phyloP scores from a whole-genome alignment of 2,329 filamentous ascomycete genomes.

The Aureobasidium sp. region DNA sequence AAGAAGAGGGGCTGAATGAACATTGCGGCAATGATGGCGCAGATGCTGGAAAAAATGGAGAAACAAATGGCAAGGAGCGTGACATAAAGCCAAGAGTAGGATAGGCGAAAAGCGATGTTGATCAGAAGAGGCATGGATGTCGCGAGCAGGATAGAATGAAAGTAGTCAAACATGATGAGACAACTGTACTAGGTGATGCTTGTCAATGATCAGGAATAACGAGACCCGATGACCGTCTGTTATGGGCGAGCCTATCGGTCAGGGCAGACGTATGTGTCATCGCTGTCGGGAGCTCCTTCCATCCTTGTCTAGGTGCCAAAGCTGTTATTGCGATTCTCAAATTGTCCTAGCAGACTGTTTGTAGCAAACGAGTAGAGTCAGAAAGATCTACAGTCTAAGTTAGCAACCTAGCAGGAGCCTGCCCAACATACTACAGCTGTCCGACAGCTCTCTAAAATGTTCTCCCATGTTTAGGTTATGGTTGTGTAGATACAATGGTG shows the following conservation, averaged over 20 bases:
- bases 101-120: neutral
- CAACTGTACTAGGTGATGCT: neutral
- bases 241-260: neutral
- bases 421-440: no score
- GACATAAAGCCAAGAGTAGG: neutral
- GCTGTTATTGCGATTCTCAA: no score
- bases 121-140: neutral
- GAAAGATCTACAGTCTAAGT: no score
- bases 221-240: neutral
- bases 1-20: neutral
- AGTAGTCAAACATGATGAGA: neutral
- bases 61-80: neutral
- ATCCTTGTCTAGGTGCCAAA: no score
- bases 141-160: neutral
- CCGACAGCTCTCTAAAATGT: no score
- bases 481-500: no score
- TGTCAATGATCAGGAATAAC: neutral
- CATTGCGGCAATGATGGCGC: neutral
- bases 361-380: no score
- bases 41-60: neutral
- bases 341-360: no score
- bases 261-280: neutral
- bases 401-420: no score
- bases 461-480: no score
- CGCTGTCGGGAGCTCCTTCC: neutral